Evolutionary conservation across 2,329 filamentous ascomycete genomes (phyloP), one percentile per base, ranked within the genome.

Genomic region (Neofusicoccum umdonicola): DNA sequence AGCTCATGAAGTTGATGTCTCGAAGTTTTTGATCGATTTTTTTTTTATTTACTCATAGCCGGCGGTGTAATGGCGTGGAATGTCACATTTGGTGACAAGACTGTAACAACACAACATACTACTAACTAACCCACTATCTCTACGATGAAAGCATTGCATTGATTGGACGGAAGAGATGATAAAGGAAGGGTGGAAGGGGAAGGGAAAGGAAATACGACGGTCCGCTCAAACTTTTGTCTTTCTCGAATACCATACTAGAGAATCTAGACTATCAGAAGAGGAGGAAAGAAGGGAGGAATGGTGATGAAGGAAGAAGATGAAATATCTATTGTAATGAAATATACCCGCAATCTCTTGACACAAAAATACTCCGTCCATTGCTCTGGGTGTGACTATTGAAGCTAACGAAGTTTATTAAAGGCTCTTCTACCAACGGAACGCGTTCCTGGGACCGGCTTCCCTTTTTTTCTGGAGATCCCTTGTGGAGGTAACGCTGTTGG

Each of bases 271-370:
- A 52, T 22, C 54, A 52, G n/a, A 19, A 63, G 22, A 44, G 15
- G 19, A 39, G n/a, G 13, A 63, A 15, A 44, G 15, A 34, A 8
- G 15, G 35, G 35, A 12, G 12, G 31, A n/a, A 60, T 35, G 56
- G 27, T 31, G 19, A 35, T 37, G 41, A 48, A 39, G 57, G 37
- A 12, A 17, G 34, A 52, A 4, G 50, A 52, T 22, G 37, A 37
- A 22, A 15, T 45, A 60, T 37, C 39, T 58, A 34, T 34, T 37
- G 15, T 60, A 47, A 60, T 47, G 27, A 41, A 41, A 35, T 47
- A 60, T 60, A 60, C 56, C 56, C 56, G 34, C 54, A 44, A 31
- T 60, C 56, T 34, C 19, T 60, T 42, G 56, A 60, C 41, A 19
- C 17, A 19, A n/a, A 3, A 50, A 31, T 31, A 22, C 22, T 13